Percentiles rank a stretch among this genome's conserved stretches.
Conservation (phyloP, 148 eudicot species). For the Mesembryanthemum crystallinum region DNA sequence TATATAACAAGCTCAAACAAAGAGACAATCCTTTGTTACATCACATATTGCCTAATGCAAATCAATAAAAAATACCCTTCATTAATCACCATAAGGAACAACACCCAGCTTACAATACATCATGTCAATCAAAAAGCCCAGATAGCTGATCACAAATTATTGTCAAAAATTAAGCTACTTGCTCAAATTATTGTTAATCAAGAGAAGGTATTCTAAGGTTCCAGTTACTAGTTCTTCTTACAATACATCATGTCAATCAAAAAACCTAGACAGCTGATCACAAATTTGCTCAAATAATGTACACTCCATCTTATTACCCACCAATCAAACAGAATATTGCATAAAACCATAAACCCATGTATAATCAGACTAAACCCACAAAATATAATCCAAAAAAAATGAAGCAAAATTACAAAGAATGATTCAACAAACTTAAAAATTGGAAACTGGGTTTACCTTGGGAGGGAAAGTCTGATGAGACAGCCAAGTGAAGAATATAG, state of each 20-base stretch:
- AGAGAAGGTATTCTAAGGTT: too few species aligned
- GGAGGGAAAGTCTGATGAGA: conserved; percentile 27
- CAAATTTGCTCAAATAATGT: too few species aligned
- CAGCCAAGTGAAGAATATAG: conserved; percentile 6
- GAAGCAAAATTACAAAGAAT: background rate
- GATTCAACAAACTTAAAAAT: background rate
- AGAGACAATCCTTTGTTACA: too few species aligned
- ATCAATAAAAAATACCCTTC: background rate
- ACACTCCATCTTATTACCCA: background rate
- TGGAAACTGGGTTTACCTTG: conserved; percentile 29
- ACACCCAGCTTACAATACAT: background rate
- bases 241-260: too few species aligned
- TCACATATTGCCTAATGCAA: background rate
- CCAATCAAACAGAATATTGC: background rate
- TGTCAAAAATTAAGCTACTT: too few species aligned
- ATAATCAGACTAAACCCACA: background rate
- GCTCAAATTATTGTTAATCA: too few species aligned
- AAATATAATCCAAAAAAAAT: background rate
- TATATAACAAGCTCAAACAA: too few species aligned
- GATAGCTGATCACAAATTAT: too few species aligned
- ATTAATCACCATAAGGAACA: background rate
- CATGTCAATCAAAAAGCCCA: too few species aligned
- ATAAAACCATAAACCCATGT: background rate
- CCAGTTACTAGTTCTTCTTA: too few species aligned
- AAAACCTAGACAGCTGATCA: too few species aligned